A percentile compares a stretch with the other conserved stretches of the same genome.
phyloP scores from a whole-genome alignment of 1,139 yeast genomes.

The Taiozyma onychis region DNA sequence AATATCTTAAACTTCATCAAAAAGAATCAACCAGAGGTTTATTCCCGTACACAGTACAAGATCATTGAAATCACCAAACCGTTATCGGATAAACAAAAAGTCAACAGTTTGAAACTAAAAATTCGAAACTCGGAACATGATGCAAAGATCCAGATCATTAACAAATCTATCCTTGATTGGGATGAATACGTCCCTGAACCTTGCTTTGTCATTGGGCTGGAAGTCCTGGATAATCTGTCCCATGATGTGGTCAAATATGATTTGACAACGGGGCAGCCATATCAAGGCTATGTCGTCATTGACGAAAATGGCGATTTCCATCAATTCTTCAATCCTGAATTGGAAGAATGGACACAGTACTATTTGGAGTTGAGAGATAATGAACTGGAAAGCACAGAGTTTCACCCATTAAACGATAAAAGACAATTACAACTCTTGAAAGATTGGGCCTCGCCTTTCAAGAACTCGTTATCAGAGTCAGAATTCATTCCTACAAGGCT shows the following conservation, averaged over 20 bases:
- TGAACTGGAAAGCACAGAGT: slow-evolving; percentile 1
- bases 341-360: slow-evolving; percentile 58
- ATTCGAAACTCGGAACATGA: slow-evolving; percentile 22
- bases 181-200: slow-evolving; percentile 55
- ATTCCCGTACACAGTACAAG: slow-evolving; percentile 58
- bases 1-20: slow-evolving; percentile 68
- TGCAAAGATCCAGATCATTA: slow-evolving; percentile 55
- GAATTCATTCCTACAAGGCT: slow-evolving; percentile 80
- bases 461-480: slow-evolving; percentile 65
- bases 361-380: slow-evolving; percentile 23
- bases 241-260: slow-evolving; percentile 82
- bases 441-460: slow-evolving; percentile 48
- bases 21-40: slow-evolving; percentile 64
- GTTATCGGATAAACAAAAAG: slow-evolving; percentile 57
- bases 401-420: slow-evolving; percentile 16
- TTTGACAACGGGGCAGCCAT: slow-evolving; percentile 57
- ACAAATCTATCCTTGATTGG: slow-evolving; percentile 78
- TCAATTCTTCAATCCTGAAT: slow-evolving; percentile 65
- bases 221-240: slow-evolving; percentile 80
- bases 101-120: slow-evolving; percentile 17
- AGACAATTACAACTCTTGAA: slow-evolving; percentile 18
- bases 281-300: slow-evolving; percentile 72
- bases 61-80: slow-evolving; percentile 74
- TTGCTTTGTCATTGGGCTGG: slow-evolving; percentile 75
- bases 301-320: slow-evolving; percentile 74